Evolutionary conservation across 495 filamentous ascomycete genomes (phyloP).

Genomic region (Penicillium lividum): DNA sequence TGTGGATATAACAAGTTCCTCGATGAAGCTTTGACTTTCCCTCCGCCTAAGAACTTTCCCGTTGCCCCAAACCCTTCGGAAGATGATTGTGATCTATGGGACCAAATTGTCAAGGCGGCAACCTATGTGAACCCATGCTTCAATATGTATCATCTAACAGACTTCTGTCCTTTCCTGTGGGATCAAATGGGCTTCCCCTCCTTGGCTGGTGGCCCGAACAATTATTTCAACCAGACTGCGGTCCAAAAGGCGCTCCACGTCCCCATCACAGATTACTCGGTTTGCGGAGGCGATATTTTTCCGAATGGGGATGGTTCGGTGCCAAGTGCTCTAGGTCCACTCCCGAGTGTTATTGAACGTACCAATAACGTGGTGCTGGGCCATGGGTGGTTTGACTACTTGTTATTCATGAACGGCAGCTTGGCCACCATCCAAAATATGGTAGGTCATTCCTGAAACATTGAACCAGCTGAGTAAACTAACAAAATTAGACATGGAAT

Average conservation of each 20-base stretch:
- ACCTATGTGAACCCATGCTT: slow-evolving; percentile 73
- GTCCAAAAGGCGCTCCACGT: slow-evolving; percentile 76
- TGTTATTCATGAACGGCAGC: slow-evolving; percentile 65
- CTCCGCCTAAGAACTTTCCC: slow-evolving; percentile 62
- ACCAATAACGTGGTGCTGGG: slow-evolving; percentile 68
- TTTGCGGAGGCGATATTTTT: slow-evolving; percentile 62
- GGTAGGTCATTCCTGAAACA: not conserved
- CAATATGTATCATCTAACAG: slow-evolving; percentile 73
- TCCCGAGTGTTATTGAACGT: slow-evolving; percentile 72
- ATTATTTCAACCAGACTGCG: slow-evolving; percentile 79
- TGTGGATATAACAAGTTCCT: slow-evolving; percentile 70
- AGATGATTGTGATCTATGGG: slow-evolving; percentile 57
- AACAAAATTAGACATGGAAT: slow-evolving; percentile 61
- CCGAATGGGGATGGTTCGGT: slow-evolving; percentile 48
- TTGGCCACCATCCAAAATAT: slow-evolving; percentile 79
- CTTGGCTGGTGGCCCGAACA: slow-evolving; percentile 51
- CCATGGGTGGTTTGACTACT: slow-evolving; percentile 60
- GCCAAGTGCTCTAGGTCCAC: slow-evolving; percentile 50
- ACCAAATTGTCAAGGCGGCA: slow-evolving; percentile 57
- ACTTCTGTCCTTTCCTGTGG: slow-evolving; percentile 73
- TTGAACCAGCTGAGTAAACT: not conserved
- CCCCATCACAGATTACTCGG: slow-evolving; percentile 59
- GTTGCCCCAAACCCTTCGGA: slow-evolving; percentile 26
- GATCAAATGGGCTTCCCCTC: slow-evolving; percentile 75
- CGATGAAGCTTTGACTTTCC: slow-evolving; percentile 63